Percentiles rank a stretch among this genome's conserved stretches.
These are phyloP conservation scores for Phytophthora brassicae DNA, from an alignment of 352 stramenopile genomes.

Conservation along the genomic window DNA sequence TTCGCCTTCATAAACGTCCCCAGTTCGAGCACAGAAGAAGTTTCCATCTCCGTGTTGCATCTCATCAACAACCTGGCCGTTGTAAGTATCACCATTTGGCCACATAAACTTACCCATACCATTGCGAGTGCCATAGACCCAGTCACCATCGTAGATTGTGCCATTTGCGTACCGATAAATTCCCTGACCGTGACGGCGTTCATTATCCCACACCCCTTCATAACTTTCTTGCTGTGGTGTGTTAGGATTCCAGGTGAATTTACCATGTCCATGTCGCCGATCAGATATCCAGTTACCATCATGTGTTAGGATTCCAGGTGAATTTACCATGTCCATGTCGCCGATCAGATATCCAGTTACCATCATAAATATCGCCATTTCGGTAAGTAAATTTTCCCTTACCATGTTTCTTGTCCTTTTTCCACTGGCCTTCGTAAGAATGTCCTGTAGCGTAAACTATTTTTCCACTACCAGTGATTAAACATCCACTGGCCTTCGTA, in stretches of 20 bases:
- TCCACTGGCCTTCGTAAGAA: conserved; percentile 65
- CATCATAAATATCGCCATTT: conserved; percentile 84
- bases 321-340: conserved; percentile 62
- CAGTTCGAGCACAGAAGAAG: conserved; percentile 51
- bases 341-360: conserved; percentile 64
- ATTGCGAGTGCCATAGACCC: conserved; percentile 62
- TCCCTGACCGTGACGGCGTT: conserved; percentile 62
- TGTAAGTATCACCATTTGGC: conserved; percentile 85
- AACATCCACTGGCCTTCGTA: too few species aligned
- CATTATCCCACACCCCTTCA: conserved; percentile 67
- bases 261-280: conserved; percentile 52
- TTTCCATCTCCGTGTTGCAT: conserved; percentile 80
- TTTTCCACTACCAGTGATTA: conserved; percentile 61
- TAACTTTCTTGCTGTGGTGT: conserved; percentile 73
- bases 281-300: conserved; percentile 58
- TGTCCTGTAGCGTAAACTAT: conserved; percentile 70
- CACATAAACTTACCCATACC: conserved; percentile 83
- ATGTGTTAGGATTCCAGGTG: conserved; percentile 54
- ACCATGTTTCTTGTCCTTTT: conserved; percentile 75
- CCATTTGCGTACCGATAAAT: conserved; percentile 67
- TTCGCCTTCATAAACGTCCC: conserved; percentile 72
- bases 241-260: conserved; percentile 62
- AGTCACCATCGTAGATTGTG: conserved; percentile 67
- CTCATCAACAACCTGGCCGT: conserved; percentile 76
- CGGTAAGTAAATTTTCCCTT: conserved; percentile 75